Conservation (phyloP, 805 yeast species). For the Ogataea paraovalis region DNA sequence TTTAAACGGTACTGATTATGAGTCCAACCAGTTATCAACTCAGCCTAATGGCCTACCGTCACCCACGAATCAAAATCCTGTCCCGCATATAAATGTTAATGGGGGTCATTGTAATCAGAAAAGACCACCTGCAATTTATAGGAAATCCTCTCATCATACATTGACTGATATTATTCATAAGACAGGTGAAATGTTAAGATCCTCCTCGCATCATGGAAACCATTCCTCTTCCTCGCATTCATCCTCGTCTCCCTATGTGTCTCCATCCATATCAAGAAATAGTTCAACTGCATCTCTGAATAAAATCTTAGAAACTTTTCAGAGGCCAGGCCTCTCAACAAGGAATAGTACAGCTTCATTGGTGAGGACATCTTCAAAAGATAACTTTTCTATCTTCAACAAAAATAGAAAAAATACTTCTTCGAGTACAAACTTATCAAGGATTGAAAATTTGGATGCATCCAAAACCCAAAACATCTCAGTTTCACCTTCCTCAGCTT, state of each 20-base stretch:
- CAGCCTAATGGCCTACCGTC: not conserved
- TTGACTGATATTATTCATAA: constrained; percentile 28
- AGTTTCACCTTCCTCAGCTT: constrained; percentile 1
- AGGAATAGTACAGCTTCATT: constrained; percentile 13
- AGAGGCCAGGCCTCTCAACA: constrained; percentile 6
- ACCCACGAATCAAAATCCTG: not conserved
- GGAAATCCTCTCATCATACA: constrained; percentile 20
- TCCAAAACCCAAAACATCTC: not conserved
- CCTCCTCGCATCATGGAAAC: constrained; percentile 7
- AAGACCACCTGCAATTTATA: not conserved
- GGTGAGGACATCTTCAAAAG: constrained; percentile 14
- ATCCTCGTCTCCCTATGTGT: constrained; percentile 10
- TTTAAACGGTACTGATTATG: not conserved
- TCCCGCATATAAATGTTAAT: not conserved
- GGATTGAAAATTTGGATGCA: constrained; percentile 5
- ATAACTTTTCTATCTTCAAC: constrained; percentile 5
- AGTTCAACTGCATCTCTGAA: constrained; percentile 25
- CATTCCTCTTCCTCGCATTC: constrained; percentile 1
- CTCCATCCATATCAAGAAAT: constrained; percentile 21
- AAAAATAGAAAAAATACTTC: constrained; percentile 3
- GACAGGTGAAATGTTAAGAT: constrained; percentile 24
- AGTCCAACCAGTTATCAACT: not conserved
- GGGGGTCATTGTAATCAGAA: not conserved
- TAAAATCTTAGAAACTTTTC: constrained; percentile 17
- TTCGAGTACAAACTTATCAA: not conserved